Conservation (phyloP, 768 basidiomycete species). For the Scleroderma bovista region DNA sequence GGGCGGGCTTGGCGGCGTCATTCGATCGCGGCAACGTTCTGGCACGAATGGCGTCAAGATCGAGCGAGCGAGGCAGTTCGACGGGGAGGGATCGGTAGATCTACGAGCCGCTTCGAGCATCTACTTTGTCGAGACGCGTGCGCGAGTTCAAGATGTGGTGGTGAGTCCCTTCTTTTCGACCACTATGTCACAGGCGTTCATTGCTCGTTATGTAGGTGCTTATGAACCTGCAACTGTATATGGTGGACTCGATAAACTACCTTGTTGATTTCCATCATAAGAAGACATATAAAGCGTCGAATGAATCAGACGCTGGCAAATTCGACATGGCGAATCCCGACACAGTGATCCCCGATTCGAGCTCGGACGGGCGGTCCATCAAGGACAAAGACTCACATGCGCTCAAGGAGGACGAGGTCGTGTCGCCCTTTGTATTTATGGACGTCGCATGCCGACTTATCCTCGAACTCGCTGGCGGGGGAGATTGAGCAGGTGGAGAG, state of each 20-base stretch:
- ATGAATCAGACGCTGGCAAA: conserved; percentile 59
- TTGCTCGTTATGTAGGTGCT: conserved; percentile 51
- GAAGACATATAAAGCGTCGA: conserved; percentile 80
- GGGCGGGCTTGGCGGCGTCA: conserved; percentile 60
- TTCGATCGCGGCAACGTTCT: conserved; percentile 22
- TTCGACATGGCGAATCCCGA: conserved; percentile 55
- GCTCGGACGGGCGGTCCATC: conserved; percentile 53
- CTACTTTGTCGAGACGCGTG: conserved; percentile 93
- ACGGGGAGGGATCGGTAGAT: conserved; percentile 55
- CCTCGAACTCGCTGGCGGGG: conserved; percentile 81
- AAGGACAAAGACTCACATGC: conserved; percentile 43
- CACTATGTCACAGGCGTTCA: conserved; percentile 1
- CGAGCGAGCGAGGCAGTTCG: conserved; percentile 57
- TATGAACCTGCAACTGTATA: conserved; percentile 97
- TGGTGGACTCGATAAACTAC: conserved; percentile 94
- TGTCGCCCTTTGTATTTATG: conserved; percentile 93
- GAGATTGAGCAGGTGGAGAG: conserved; percentile 24
- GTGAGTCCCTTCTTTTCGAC: conserved; percentile 40
- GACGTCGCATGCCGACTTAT: conserved; percentile 93
- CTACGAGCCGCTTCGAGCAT: conserved; percentile 68
- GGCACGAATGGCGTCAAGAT: conserved; percentile 39
- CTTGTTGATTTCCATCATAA: conserved; percentile 98
- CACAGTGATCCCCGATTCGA: conserved; percentile 36
- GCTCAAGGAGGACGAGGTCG: conserved; percentile 53
- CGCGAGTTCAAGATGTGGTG: conserved; percentile 85